Evolutionary conservation across 2,329 filamentous ascomycete genomes (phyloP), one percentile per base, ranked within the genome.

Genomic region (Aspergillus tamarii): DNA sequence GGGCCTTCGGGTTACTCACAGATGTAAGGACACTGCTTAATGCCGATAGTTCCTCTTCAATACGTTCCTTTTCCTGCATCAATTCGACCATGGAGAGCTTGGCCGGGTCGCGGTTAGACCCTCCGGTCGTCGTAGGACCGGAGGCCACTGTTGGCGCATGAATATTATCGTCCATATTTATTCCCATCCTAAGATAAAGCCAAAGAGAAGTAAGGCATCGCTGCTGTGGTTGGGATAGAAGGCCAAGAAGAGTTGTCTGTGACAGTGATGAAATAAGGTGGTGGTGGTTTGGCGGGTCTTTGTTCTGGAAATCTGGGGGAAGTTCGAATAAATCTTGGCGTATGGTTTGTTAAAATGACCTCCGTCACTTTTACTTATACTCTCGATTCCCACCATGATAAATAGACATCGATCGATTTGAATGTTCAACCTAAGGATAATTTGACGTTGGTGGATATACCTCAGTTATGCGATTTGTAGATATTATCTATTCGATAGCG

Each of bases 11-110:
- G 9, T 3, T 61, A 77, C 87, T 72, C 81, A 97, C 94, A 69
- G 93, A 95, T 69, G 93, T 91, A n/a, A 99, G 86, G 16, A 98
- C 92, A 59, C 89, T 85, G 65, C 94, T 89, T 10, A 98, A 84
- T 16, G 93, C 91, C 71, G 89, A 91, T 64, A 99, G 85, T 81
- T 99, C 94, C 55, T 87, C 88, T 80, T 99, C 95, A 52, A 97
- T 82, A 62, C 88, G 85, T 70, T 94, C 89, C 78, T 97, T 98
- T 81, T 93, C 91, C 39, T 86, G 85, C 74, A 95, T 92, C 58
- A 98, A 87, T 81, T 96, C 90, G 50, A 86, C 81, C 74, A 97
- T 88, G 57, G 91, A 90, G 70, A 93, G 80, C 66, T 89, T 85
- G 59, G 86, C 82, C 69, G 86, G 81, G 69, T 90, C 90, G 77